These are phyloP conservation scores for Suillus clintonianus DNA, from an alignment of 768 basidiomycete species.

Conservation along the genomic window DNA sequence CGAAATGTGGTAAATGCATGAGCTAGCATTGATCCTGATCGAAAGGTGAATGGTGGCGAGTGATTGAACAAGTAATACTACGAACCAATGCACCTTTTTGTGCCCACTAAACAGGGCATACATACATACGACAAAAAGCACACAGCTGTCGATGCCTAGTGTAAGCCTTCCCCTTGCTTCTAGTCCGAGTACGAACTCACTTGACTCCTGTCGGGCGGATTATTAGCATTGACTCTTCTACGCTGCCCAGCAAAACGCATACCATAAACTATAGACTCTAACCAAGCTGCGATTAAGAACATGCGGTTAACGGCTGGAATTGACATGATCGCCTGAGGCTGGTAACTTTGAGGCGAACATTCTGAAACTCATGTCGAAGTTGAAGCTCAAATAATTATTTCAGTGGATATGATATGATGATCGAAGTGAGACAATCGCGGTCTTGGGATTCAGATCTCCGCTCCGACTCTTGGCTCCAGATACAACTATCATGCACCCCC, in stretches of 20 bases:
- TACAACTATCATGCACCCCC: background rate
- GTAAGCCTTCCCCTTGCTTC: background rate
- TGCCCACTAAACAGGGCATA: background rate
- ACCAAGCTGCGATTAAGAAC: background rate
- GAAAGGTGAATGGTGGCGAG: background rate
- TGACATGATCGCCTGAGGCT: background rate
- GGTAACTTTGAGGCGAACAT: background rate
- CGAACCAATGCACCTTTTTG: background rate
- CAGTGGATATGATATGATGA: no score
- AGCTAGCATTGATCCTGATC: background rate
- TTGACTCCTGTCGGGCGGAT: background rate
- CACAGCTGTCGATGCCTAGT: background rate
- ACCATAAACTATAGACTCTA: background rate
- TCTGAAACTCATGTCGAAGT: background rate
- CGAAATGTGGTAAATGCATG: conserved; percentile 4
- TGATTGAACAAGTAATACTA: background rate
- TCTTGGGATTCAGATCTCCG: background rate
- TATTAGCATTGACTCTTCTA: background rate
- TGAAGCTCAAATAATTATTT: background rate
- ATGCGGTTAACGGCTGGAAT: background rate
- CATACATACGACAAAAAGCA: background rate
- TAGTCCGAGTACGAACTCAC: background rate
- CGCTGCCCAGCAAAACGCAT: background rate
- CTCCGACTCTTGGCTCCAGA: no score
- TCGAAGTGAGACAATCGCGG: background rate